Base-by-base conservation (phyloP, 352 stramenopile species). In the Thraustotheca clavata region DNA sequence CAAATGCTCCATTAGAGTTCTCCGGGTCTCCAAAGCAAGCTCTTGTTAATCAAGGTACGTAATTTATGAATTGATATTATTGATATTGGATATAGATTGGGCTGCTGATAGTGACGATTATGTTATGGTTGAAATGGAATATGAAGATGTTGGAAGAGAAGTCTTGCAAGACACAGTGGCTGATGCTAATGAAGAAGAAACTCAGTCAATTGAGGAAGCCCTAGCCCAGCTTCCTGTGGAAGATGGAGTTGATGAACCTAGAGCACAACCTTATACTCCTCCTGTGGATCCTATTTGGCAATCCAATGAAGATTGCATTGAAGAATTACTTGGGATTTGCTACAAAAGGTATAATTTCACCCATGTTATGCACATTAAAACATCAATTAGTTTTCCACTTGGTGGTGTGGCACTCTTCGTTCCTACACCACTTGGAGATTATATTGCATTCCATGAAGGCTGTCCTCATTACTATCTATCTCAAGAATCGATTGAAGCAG, bases 401-500 rank as follows among this genome's bases (percentile, higher is more conserved):
- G 82, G 82, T 1, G 87, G 80, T 43, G 74, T 91, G 29, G 82
- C 72, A 40, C 73, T 91, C 4, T 91, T 91, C 52, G 82, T 91
- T 1, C 82, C 82, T 3, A 91, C 82, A 26, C 82, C 82, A 22
- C 84, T 89, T 69, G 82, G 82, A 14, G 80, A 91, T 66, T 91
- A 86, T 62, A 89, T 91, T 72, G 82, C 82, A n/a, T 91, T 91
- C 52, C 82, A 91, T 59, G 82, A 91, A 77, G 79, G 77, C 35
- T 89, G 80, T 34, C 82, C 82, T 12, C 82, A 91, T 63, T 87
- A 88, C 35, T 91, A 91, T 60, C 62, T 91, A 57, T 91, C 82
- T 18, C 73, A 82, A 41, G 82, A 91, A 68, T 88, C 79, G 27
- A 85, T 91, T 36, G 80, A 80, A 46, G 82, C 78, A 35, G 85